phyloP scores from a whole-genome alignment of 345 rosid genomes.

The Populus tremula region DNA sequence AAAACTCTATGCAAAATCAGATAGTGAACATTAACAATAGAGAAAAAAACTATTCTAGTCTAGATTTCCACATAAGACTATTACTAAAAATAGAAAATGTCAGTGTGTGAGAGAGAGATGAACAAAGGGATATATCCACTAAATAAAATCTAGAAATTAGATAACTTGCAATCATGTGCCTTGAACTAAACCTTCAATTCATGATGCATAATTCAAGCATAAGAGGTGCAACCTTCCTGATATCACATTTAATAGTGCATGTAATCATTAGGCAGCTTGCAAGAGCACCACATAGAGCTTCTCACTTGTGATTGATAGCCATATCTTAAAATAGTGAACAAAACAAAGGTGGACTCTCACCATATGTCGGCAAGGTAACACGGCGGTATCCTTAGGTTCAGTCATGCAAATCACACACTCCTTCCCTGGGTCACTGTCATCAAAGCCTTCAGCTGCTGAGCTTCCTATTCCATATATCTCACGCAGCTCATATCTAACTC shows the following conservation, averaged over 20 bases:
- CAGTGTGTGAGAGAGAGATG: neutral
- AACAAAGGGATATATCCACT: neutral
- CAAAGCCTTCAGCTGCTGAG: slow-evolving; percentile 48
- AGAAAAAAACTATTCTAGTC: neutral
- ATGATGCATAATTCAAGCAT: neutral
- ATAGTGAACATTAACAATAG: neutral
- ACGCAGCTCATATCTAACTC: slow-evolving; percentile 68
- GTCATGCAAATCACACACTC: slow-evolving; percentile 96
- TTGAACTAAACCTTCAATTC: neutral
- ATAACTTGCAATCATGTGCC: slow-evolving; percentile 4
- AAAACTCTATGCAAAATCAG: neutral
- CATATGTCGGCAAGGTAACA: slow-evolving; percentile 90
- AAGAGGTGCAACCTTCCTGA: too few species aligned
- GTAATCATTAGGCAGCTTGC: too few species aligned
- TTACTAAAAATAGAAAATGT: neutral
- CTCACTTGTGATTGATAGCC: too few species aligned
- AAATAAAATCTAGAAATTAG: neutral
- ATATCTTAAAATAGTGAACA: too few species aligned
- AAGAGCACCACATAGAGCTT: too few species aligned
- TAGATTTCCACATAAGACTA: neutral
- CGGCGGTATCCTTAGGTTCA: slow-evolving; percentile 83
- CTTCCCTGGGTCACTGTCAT: slow-evolving; percentile 58
- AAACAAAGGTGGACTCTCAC: slow-evolving; percentile 35
- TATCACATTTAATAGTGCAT: too few species aligned
- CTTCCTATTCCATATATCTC: slow-evolving; percentile 77